These are phyloP conservation scores for Cucurbita ficifolia DNA, from an alignment of 306 rosid genomes.

Conservation along the genomic window DNA sequence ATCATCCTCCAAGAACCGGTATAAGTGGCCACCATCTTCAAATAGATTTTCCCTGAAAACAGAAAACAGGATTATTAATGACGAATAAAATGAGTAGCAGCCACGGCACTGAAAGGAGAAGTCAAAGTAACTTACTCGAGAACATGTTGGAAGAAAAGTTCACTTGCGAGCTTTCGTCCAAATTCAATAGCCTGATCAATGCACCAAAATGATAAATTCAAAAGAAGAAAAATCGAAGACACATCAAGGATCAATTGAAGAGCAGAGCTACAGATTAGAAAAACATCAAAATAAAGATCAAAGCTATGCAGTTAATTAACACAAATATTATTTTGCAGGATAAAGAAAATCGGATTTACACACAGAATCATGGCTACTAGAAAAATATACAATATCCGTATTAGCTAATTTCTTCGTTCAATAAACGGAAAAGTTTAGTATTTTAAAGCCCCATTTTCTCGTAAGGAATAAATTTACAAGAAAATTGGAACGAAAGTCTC, in stretches of 20 bases:
- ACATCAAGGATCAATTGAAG: neutral
- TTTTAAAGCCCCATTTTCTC: neutral
- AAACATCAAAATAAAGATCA: neutral
- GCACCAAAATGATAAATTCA: conserved; percentile 8
- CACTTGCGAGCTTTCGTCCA: conserved; percentile 77
- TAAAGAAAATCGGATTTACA: neutral
- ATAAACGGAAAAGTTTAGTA: neutral
- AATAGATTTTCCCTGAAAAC: conserved; percentile 46
- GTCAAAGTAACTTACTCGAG: conserved; percentile 50
- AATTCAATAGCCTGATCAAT: conserved; percentile 58
- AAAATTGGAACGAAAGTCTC: neutral
- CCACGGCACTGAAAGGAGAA: neutral
- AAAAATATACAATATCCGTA: neutral
- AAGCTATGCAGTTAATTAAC: neutral
- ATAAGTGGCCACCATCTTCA: conserved; percentile 77
- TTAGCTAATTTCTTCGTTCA: neutral
- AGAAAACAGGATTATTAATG: neutral
- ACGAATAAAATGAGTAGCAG: neutral
- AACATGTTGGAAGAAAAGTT: conserved; percentile 63
- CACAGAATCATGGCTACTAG: neutral
- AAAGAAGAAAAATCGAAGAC: neutral
- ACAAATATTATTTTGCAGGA: neutral
- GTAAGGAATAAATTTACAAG: neutral
- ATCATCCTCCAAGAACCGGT: conserved; percentile 83
- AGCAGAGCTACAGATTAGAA: neutral